phyloP scores from a whole-genome alignment of 306 rosid genomes.

The Acacia melanoxylon region DNA sequence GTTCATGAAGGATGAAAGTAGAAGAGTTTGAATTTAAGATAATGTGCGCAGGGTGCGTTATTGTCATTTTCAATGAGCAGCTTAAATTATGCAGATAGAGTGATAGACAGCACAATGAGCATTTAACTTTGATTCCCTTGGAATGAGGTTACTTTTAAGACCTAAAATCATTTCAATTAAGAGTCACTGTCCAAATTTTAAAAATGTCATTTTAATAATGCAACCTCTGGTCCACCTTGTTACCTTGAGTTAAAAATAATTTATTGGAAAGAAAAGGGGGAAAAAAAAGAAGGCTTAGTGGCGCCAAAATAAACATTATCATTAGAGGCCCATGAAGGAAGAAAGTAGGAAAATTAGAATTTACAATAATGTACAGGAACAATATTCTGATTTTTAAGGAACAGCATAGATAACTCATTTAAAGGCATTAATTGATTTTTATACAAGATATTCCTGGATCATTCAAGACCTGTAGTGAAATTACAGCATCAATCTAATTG shows the following conservation, averaged over 20 bases:
- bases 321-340: background rate
- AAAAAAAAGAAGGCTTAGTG: background rate
- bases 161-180: background rate
- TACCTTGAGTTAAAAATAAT: background rate
- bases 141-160: background rate
- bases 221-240: background rate
- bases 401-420: background rate
- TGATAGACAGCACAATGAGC: background rate
- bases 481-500: background rate
- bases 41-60: background rate
- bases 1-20: background rate
- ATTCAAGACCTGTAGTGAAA: background rate
- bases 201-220: background rate
- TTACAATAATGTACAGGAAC: background rate
- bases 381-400: constrained; percentile 3
- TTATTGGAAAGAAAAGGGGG: background rate
- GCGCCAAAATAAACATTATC: background rate
- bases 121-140: background rate
- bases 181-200: background rate
- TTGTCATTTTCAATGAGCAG: background rate
- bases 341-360: background rate
- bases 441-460: background rate
- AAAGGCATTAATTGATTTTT: background rate
- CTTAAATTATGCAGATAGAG: background rate
- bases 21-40: background rate